Percentiles rank a stretch among this genome's conserved stretches.
Evolutionary conservation across 2,329 filamentous ascomycete species (phyloP).

Genomic region (Hypoxylon sp.): DNA sequence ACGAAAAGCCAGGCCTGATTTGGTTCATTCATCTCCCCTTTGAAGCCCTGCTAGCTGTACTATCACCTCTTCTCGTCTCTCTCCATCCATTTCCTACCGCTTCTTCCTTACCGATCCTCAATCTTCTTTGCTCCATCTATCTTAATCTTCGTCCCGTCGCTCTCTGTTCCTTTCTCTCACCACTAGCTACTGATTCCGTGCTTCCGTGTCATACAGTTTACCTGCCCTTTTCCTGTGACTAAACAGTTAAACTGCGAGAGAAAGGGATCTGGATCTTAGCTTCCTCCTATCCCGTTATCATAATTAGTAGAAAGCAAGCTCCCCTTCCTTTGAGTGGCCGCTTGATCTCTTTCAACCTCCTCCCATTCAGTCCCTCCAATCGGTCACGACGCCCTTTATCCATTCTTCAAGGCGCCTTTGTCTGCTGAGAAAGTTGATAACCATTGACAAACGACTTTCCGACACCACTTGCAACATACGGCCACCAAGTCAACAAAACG

Average conservation of each 20-base stretch:
- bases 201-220: not conserved
- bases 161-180: slow-evolving; percentile 50
- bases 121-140: slow-evolving; percentile 32
- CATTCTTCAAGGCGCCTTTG: slow-evolving; percentile 43
- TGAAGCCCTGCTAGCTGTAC: slow-evolving; percentile 37
- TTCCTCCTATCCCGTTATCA: slow-evolving; percentile 40
- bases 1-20: slow-evolving; percentile 33
- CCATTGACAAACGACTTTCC: slow-evolving; percentile 35
- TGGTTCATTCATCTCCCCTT: slow-evolving; percentile 38
- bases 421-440: slow-evolving; percentile 45
- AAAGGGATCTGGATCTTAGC: slow-evolving; percentile 47
- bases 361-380: slow-evolving; percentile 30
- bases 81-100: slow-evolving; percentile 42
- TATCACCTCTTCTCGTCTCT: slow-evolving; percentile 42
- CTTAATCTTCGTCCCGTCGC: slow-evolving; percentile 52
- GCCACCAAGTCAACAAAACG: slow-evolving; percentile 33
- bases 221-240: not conserved
- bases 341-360: slow-evolving; percentile 45
- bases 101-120: slow-evolving; percentile 48
- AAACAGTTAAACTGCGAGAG: slow-evolving; percentile 22
- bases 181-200: slow-evolving; percentile 44
- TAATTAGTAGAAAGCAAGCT: slow-evolving; percentile 45
- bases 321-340: slow-evolving; percentile 48
- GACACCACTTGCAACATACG: slow-evolving; percentile 35
- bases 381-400: slow-evolving; percentile 41